Percentiles rank a stretch among this genome's conserved stretches.
Conservation (phyloP, 2,329 filamentous ascomycete genomes). For the Reticulascus tulasneorum region DNA sequence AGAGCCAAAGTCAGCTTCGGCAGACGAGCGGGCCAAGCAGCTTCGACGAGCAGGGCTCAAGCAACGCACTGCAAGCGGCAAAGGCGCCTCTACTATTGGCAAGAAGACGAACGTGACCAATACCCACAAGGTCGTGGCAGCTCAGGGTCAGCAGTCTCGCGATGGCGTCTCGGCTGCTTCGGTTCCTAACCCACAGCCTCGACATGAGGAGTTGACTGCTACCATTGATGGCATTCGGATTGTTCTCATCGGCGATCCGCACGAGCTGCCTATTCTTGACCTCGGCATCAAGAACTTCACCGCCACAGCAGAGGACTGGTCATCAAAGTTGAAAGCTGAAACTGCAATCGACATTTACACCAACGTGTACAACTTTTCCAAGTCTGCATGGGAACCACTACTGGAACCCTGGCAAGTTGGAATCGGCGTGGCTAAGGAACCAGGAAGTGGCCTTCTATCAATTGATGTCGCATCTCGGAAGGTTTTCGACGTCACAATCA, state of each 20-base stretch:
- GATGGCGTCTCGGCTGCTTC: conserved; percentile 2
- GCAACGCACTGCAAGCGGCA: conserved; percentile 53
- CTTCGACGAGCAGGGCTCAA: conserved; percentile 46
- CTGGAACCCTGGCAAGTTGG: conserved; percentile 97
- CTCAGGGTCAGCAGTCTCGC: conserved; percentile 18
- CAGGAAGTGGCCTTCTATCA: conserved; percentile 69
- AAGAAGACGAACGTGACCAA: conserved; percentile 35
- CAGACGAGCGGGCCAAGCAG: conserved; percentile 53
- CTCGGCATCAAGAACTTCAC: conserved; percentile 89
- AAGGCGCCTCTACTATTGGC: conserved; percentile 48
- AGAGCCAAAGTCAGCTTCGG: conserved; percentile 21
- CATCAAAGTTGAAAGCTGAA: conserved; percentile 78
- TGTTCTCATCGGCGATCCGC: conserved; percentile 90
- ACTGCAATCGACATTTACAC: conserved; percentile 89
- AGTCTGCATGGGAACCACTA: conserved; percentile 95
- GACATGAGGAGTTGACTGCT: conserved; percentile 75
- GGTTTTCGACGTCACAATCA: conserved; percentile 86
- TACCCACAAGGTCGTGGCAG: conserved; percentile 26
- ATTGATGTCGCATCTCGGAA: conserved; percentile 87
- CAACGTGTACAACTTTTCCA: conserved; percentile 98
- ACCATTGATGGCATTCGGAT: conserved; percentile 84
- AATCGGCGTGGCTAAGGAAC: conserved; percentile 78
- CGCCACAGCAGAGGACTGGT: conserved; percentile 86
- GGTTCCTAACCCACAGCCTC: conserved; percentile 20
- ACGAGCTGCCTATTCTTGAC: conserved; percentile 93